Percentiles rank a stretch among this genome's conserved stretches.
Evolutionary conservation across 768 basidiomycete genomes (phyloP).

Genomic region (Tremella fuciformis): DNA sequence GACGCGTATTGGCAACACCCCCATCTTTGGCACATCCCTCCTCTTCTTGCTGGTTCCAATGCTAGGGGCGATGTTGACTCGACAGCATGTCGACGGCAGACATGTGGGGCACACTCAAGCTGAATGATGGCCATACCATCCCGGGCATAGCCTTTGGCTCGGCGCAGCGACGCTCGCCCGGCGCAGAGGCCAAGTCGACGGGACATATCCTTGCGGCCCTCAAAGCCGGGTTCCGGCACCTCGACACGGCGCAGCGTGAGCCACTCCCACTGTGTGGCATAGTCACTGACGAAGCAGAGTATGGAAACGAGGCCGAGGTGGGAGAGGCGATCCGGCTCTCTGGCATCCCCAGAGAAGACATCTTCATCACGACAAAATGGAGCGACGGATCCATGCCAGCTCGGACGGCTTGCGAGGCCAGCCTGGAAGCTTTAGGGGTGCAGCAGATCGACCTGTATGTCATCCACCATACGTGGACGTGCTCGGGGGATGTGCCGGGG

Average conservation of each 20-base stretch:
- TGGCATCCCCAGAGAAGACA: slow-evolving; percentile 32
- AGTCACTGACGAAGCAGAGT: slow-evolving; percentile 42
- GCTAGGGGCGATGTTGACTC: no score
- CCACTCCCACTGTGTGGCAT: not conserved
- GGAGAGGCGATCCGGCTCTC: slow-evolving; percentile 35
- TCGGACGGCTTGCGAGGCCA: slow-evolving; percentile 60
- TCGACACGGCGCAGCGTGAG: slow-evolving; percentile 43
- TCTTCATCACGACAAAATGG: slow-evolving; percentile 47
- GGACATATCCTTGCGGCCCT: slow-evolving; percentile 24
- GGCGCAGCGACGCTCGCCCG: slow-evolving; percentile 13
- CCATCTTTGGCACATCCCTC: not conserved
- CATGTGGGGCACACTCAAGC: slow-evolving; percentile 19
- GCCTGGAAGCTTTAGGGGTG: slow-evolving; percentile 54
- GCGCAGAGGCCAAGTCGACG: not conserved
- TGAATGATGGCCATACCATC: slow-evolving; percentile 42
- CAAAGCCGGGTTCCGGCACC: slow-evolving; percentile 33
- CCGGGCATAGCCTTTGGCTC: slow-evolving; percentile 44
- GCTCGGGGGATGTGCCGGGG: slow-evolving; percentile 32
- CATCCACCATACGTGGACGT: slow-evolving; percentile 32
- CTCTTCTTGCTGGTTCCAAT: no score
- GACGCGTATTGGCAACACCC: not conserved
- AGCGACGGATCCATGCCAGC: slow-evolving; percentile 21
- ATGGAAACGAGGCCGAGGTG: slow-evolving; percentile 43
- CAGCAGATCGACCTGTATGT: slow-evolving; percentile 40
- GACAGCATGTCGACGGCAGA: slow-evolving; percentile 5